phyloP scores from a whole-genome alignment of 768 basidiomycete genomes.

The Kwoniella bestiolae region DNA sequence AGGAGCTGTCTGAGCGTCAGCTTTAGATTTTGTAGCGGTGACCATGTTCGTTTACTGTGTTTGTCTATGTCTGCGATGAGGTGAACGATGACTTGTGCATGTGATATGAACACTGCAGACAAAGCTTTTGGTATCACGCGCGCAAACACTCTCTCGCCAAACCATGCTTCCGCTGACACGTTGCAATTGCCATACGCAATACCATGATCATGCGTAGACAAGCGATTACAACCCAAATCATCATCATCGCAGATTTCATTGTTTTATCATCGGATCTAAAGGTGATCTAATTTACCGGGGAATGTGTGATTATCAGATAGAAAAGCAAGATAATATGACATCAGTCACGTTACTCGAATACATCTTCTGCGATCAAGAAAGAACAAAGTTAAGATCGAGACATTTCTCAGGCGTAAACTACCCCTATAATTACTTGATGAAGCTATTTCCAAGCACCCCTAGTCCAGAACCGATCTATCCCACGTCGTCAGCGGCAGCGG shows the following conservation, averaged over 20 bases:
- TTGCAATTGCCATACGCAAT: background rate
- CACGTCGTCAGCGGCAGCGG: background rate
- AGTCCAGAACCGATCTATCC: background rate
- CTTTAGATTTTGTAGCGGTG: conserved; percentile 4
- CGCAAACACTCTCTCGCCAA: background rate
- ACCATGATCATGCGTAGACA: background rate
- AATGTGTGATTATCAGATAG: background rate
- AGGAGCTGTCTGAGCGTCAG: conserved; percentile 22
- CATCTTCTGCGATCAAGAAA: conserved; percentile 5
- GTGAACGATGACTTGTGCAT: background rate
- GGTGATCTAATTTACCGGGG: background rate
- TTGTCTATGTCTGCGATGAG: background rate
- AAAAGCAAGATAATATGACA: background rate
- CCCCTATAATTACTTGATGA: background rate
- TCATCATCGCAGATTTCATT: background rate
- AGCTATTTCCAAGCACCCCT: background rate
- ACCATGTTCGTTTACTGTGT: conserved; percentile 3
- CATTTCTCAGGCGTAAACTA: background rate
- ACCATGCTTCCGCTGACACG: background rate
- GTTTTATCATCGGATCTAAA: conserved; percentile 7
- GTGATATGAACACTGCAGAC: background rate
- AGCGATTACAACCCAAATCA: conserved; percentile 5
- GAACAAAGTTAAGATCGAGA: conserved; percentile 8
- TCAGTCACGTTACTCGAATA: conserved; percentile 7
- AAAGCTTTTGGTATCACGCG: too few relatives aligned